Evolutionary conservation across 2,329 filamentous ascomycete genomes (phyloP).

Genomic region (Emergomyces africanus): DNA sequence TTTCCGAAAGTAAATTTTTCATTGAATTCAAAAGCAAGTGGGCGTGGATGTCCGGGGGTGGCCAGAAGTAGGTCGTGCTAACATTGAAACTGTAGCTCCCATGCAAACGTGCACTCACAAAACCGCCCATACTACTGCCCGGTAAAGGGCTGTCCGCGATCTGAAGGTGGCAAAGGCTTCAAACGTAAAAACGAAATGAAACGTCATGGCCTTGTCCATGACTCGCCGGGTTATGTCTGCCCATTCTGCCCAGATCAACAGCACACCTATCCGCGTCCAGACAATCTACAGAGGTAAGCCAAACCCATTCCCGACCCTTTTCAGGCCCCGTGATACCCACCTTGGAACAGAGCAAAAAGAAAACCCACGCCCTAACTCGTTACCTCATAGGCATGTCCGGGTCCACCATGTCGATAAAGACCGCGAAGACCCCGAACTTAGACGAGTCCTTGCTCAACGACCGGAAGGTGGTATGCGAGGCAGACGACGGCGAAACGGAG

Average conservation of each 20-base stretch:
- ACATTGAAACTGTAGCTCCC: slow-evolving; percentile 24
- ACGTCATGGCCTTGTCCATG: slow-evolving; percentile 75
- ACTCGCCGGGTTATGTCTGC: slow-evolving; percentile 89
- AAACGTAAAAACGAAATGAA: slow-evolving; percentile 61
- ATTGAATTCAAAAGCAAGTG: neutral
- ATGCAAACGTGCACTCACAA: slow-evolving; percentile 50
- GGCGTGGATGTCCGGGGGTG: neutral
- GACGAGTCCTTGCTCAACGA: slow-evolving; percentile 74
- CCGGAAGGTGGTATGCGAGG: slow-evolving; percentile 74
- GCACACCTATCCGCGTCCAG: slow-evolving; percentile 86
- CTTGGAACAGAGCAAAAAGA: neutral
- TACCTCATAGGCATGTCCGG: slow-evolving; percentile 60
- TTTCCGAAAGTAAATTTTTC: neutral
- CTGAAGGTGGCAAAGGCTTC: slow-evolving; percentile 52
- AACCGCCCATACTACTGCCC: slow-evolving; percentile 53
- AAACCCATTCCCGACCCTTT: neutral
- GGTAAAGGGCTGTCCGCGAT: slow-evolving; percentile 43
- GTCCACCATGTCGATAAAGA: slow-evolving; percentile 85
- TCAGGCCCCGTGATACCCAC: neutral
- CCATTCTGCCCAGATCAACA: slow-evolving; percentile 91
- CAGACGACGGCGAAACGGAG: slow-evolving; percentile 49
- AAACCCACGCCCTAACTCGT: neutral
- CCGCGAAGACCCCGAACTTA: slow-evolving; percentile 69
- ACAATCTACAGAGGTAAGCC: slow-evolving; percentile 78
- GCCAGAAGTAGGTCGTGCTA: slow-evolving; percentile 4